A percentile compares a stretch with the other conserved stretches of the same genome.
phyloP scores from a whole-genome alignment of 495 filamentous ascomycete genomes.

The Aspergillus hancockii region DNA sequence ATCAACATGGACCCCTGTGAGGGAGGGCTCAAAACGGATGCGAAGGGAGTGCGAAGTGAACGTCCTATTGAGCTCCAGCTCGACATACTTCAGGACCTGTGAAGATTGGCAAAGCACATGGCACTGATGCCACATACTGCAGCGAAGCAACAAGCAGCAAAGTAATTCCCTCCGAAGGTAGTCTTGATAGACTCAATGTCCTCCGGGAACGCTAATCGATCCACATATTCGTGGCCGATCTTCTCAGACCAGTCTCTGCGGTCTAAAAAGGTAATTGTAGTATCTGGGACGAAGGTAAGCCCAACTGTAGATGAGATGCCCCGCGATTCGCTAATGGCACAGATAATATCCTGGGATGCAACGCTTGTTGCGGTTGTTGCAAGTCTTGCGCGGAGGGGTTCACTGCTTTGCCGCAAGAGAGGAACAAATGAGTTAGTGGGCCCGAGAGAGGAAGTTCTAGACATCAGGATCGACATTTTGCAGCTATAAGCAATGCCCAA shows the following conservation, averaged over 20 bases:
- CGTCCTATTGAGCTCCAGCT: constrained; percentile 59
- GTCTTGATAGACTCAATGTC: constrained; percentile 79
- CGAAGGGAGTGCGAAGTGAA: constrained; percentile 79
- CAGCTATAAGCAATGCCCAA: neutral
- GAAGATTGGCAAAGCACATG: constrained; percentile 20
- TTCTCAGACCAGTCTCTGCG: constrained; percentile 89
- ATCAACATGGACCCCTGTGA: constrained; percentile 94
- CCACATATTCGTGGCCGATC: constrained; percentile 74
- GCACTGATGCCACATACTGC: constrained; percentile 58
- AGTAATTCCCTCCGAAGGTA: constrained; percentile 80
- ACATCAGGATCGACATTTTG: neutral
- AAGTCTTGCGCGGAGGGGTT: constrained; percentile 48
- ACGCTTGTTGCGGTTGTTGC: constrained; percentile 66
- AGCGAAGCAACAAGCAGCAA: constrained; percentile 84
- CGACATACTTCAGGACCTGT: constrained; percentile 80
- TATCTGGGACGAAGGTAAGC: constrained; percentile 67
- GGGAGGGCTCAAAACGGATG: constrained; percentile 86
- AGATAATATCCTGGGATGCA: constrained; percentile 76
- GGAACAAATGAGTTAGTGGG: constrained; percentile 25
- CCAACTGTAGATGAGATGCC: constrained; percentile 86
- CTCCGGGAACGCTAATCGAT: constrained; percentile 72
- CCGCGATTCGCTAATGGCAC: constrained; percentile 87
- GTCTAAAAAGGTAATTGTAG: constrained; percentile 64
- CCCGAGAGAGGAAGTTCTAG: constrained; percentile 25
- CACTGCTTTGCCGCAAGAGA: constrained; percentile 37